Evolutionary conservation across 1,284 basidiomycete species (phyloP).

Genomic region (Ganoderma sp.): DNA sequence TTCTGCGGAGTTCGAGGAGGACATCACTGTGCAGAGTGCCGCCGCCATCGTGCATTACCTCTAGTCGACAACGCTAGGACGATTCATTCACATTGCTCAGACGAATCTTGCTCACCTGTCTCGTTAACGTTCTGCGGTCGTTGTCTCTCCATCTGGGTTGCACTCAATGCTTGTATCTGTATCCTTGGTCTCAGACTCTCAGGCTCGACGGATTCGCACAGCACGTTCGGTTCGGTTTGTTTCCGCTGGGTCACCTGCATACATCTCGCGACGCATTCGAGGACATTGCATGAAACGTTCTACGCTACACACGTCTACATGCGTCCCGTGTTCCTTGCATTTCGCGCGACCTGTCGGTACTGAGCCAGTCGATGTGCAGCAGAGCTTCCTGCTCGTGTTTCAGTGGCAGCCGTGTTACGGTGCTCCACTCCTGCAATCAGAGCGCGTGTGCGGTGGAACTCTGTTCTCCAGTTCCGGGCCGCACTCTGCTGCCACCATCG

Average conservation of each 20-base stretch:
- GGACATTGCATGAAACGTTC: background rate
- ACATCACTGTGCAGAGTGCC: background rate
- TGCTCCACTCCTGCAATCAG: background rate
- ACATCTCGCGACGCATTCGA: background rate
- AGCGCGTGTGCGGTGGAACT: background rate
- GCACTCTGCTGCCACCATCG: too few relatives aligned
- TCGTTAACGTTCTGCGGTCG: background rate
- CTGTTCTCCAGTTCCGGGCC: background rate
- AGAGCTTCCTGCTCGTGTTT: background rate
- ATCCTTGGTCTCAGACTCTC: background rate
- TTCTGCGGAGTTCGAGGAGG: slow-evolving; percentile 5
- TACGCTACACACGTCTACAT: background rate
- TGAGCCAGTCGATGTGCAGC: background rate
- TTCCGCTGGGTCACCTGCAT: background rate
- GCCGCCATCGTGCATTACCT: too few relatives aligned
- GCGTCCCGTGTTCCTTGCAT: background rate
- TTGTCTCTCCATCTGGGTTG: background rate
- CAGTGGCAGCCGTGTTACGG: background rate
- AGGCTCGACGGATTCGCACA: background rate
- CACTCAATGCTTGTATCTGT: background rate
- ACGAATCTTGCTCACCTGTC: background rate
- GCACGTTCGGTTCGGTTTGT: background rate
- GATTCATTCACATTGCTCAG: background rate
- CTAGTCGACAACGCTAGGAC: too few relatives aligned
- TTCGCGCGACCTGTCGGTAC: background rate